Percentiles rank a stretch among this genome's conserved stretches.
phyloP scores from a whole-genome alignment of 495 filamentous ascomycete genomes.

The Trichoderma gamsii region DNA sequence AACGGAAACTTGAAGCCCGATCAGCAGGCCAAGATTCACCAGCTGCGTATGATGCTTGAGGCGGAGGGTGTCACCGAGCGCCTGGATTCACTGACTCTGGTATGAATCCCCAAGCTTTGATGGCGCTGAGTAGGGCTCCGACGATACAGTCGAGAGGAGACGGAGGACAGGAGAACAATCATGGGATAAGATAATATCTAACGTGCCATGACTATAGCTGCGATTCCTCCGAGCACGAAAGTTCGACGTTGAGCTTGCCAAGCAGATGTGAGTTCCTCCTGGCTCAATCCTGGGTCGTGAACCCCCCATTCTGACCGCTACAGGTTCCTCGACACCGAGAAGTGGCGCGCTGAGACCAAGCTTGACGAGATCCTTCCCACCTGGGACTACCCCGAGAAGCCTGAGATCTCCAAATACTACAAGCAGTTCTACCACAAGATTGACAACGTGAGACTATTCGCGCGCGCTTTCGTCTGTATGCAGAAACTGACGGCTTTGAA shows the following conservation, averaged over 20 bases:
- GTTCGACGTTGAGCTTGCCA: constrained; percentile 77
- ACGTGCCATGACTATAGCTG: constrained; percentile 44
- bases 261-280: constrained; percentile 66
- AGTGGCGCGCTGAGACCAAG: constrained; percentile 74
- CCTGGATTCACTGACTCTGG: constrained; percentile 85
- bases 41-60: constrained; percentile 81
- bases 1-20: constrained; percentile 80
- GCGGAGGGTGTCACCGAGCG: constrained; percentile 73
- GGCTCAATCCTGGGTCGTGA: background rate
- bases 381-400: constrained; percentile 88
- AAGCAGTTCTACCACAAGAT: constrained; percentile 99
- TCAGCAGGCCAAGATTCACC: constrained; percentile 84
- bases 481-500: constrained; percentile 18
- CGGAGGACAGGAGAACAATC: background rate
- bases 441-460: constrained; percentile 64
- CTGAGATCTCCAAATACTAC: constrained; percentile 83
- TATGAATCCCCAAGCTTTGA: constrained; percentile 31
- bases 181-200: constrained; percentile 6
- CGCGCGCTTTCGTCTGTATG: background rate
- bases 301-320: constrained; percentile 20
- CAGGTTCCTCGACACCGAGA: constrained; percentile 88
- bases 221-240: constrained; percentile 91
- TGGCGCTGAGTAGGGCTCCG: background rate
- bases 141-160: background rate
- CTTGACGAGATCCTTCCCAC: constrained; percentile 76